Base-by-base conservation (phyloP, 805 yeast species). In the Hyphopichia homilentoma region DNA sequence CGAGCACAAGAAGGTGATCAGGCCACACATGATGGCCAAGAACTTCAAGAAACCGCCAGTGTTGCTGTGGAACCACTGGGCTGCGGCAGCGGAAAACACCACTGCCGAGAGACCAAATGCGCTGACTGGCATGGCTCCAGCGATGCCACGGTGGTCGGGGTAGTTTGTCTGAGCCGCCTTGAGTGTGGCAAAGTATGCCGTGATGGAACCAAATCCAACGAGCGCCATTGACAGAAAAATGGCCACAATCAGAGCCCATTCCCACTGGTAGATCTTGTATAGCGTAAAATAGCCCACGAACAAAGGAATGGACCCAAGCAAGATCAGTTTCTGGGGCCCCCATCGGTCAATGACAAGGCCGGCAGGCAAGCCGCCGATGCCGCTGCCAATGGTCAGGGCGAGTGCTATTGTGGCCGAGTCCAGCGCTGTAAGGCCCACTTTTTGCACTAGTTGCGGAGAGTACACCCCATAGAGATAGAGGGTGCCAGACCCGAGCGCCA, bases 401-500 rank as follows among this genome's bases (percentile, higher is more conserved):
- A 83, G 58, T 0, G 90, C 77, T 4, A 84, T 63, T 9, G 74
- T 68, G 2, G 88, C 84, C 6, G 87, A 75, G 40, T 75, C 76
- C 0, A 76, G 61, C 0, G 82, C 71, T 0, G 81, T 70, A 17
- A 83, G 63, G 1, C 76, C 70, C 16, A 82, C 75, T 43, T 68
- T 59, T 16, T 65, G 59, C 17, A 81, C 69, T 40, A 84, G 59
- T 49, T 83, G 88, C 2, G 90, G 89, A 1, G 87, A 79, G 49
- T 77, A 84, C n/a, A 77, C 75, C 1, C 89, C 84, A 50, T 77
- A 84, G 9, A 81, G 59, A 45, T 84, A 84, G 0, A 86, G 84
- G 2, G 88, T 82, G 2, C 93, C 90, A 3, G 86, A 71, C 0
- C 82, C 87, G 29, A 82, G 46, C 0, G 84, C 72, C 6, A 79